Evolutionary conservation across 2,329 filamentous ascomycete species (phyloP).

Genomic region (Penicillium sp.): DNA sequence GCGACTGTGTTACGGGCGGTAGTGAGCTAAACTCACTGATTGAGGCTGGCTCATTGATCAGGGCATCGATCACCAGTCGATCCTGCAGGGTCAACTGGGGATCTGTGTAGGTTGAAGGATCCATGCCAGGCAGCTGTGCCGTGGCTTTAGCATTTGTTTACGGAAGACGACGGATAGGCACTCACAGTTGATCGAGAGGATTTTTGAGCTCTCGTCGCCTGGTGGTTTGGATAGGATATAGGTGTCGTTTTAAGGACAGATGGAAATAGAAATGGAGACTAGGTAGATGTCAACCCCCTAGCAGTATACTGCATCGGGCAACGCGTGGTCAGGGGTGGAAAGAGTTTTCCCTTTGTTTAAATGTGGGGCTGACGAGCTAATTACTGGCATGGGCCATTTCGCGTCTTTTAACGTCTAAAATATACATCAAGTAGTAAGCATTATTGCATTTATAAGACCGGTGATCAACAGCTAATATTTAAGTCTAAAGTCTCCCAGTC

Average conservation of each 20-base stretch:
- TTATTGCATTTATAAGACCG: not conserved
- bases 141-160: not conserved
- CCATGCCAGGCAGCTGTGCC: conserved; percentile 19
- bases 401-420: not conserved
- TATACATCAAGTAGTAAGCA: not conserved
- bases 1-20: not conserved
- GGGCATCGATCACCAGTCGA: conserved; percentile 38
- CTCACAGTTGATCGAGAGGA: not conserved
- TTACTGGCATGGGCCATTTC: not conserved
- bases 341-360: conserved; percentile 8
- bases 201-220: not conserved
- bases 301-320: conserved; percentile 1
- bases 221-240: not conserved
- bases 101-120: conserved; percentile 31
- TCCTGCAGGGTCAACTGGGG: conserved; percentile 41
- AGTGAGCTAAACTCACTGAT: conserved; percentile 7
- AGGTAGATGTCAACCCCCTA: not conserved
- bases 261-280: not conserved
- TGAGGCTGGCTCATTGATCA: conserved; percentile 33
- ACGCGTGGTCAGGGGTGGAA: conserved; percentile 12
- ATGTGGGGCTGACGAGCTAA: conserved; percentile 5
- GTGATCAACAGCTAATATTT: not conserved
- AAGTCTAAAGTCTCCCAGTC: not conserved
- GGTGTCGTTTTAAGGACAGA: not conserved
- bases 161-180: not conserved